Conservation (phyloP, 2,329 filamentous ascomycete genomes). For the Penicillium corylophilum region DNA sequence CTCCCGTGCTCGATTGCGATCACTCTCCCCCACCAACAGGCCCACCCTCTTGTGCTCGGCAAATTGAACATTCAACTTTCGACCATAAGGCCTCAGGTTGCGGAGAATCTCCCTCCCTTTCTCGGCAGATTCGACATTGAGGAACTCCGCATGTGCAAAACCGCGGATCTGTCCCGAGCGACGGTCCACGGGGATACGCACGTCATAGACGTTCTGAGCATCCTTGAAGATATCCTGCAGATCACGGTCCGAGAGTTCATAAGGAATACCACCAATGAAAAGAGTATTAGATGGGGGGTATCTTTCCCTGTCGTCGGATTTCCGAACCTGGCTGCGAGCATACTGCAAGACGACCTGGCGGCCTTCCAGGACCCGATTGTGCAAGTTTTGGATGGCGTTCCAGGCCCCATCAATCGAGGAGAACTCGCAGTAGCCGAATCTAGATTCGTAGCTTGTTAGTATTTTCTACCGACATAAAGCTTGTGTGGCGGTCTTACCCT, state of each 20-base stretch:
- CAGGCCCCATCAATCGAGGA: constrained; percentile 53
- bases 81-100: constrained; percentile 62
- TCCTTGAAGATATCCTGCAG: constrained; percentile 74
- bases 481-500: constrained; percentile 52
- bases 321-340: constrained; percentile 38
- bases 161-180: constrained; percentile 77
- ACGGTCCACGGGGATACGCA: constrained; percentile 80
- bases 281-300: constrained; percentile 65
- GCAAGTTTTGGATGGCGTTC: constrained; percentile 56
- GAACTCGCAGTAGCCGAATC: constrained; percentile 68
- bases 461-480: background rate
- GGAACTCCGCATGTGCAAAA: constrained; percentile 81
- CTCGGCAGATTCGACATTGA: constrained; percentile 64
- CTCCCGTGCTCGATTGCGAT: background rate
- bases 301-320: constrained; percentile 26
- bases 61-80: constrained; percentile 65
- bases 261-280: constrained; percentile 83
- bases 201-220: constrained; percentile 68
- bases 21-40: constrained; percentile 3
- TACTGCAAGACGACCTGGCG: constrained; percentile 64
- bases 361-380: constrained; percentile 63
- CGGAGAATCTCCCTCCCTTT: constrained; percentile 58
- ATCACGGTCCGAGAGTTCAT: constrained; percentile 80
- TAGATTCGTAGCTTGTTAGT: constrained; percentile 30
- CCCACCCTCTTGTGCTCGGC: constrained; percentile 32